A percentile compares a stretch with the other conserved stretches of the same genome.
Conservation (phyloP, 2,329 filamentous ascomycete species). For the Neofusicoccum laricinum region DNA sequence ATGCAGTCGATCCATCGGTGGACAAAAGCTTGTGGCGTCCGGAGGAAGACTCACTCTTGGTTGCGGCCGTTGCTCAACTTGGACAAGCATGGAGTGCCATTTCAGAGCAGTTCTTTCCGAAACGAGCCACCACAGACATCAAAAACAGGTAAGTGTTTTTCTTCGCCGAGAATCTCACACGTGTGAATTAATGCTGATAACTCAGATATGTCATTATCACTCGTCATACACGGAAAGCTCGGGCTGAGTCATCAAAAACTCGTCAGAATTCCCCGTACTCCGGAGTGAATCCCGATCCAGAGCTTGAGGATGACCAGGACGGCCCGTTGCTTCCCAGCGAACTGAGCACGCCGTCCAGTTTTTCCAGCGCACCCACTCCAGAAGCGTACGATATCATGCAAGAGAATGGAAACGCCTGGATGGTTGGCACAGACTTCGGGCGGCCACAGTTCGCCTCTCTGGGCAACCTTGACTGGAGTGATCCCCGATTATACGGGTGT, state of each 20-base stretch:
- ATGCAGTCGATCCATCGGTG: background rate
- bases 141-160: background rate
- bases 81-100: background rate
- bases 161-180: too few relatives aligned
- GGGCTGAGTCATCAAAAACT: background rate
- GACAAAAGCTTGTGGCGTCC: background rate
- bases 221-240: background rate
- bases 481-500: too few relatives aligned
- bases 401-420: too few relatives aligned
- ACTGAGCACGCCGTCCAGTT: too few relatives aligned
- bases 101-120: background rate
- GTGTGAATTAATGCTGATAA: background rate
- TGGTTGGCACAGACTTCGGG: too few relatives aligned
- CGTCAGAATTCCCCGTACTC: background rate
- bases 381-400: too few relatives aligned
- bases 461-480: too few relatives aligned
- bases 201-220: background rate
- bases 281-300: too few relatives aligned
- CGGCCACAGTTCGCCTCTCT: too few relatives aligned
- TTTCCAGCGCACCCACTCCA: too few relatives aligned
- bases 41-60: background rate
- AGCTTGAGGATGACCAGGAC: too few relatives aligned
- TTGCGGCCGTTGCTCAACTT: background rate
- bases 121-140: conserved; percentile 3
- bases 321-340: too few relatives aligned